A percentile compares a stretch with the other conserved stretches of the same genome.
Conservation (phyloP, 169 alveolate species). For the Plasmodium adleri region DNA sequence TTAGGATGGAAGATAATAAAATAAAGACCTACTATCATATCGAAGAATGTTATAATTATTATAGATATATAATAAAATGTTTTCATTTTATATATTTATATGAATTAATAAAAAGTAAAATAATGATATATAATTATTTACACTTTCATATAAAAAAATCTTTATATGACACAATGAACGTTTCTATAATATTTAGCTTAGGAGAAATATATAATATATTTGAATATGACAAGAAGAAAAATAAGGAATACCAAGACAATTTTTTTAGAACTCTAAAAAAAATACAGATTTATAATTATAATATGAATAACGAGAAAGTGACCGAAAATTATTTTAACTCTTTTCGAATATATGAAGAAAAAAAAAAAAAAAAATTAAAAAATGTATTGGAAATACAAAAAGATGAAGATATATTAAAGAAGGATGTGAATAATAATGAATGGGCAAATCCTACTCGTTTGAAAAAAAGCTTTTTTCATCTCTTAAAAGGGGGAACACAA, state of each 20-base stretch:
- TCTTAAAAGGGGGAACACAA: not conserved
- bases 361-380: not conserved
- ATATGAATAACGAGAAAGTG: not conserved
- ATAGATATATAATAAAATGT: slow-evolving; percentile 8
- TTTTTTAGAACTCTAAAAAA: slow-evolving; percentile 11
- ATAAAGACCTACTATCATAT: not conserved
- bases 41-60: not conserved
- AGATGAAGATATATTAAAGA: not conserved
- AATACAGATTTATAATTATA: not conserved
- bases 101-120: slow-evolving; percentile 35
- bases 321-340: not conserved
- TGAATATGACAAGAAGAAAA: slow-evolving; percentile 30
- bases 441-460: not conserved
- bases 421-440: not conserved
- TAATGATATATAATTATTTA: slow-evolving; percentile 27
- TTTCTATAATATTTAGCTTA: slow-evolving; percentile 58
- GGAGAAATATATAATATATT: slow-evolving; percentile 42
- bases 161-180: slow-evolving; percentile 6
- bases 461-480: not conserved
- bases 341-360: not conserved
- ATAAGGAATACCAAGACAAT: slow-evolving; percentile 14
- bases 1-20: not conserved
- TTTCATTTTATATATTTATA: slow-evolving; percentile 37
- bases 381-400: not conserved
- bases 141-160: slow-evolving; percentile 22